Conservation (phyloP, 257 asterid species). For the Penstemon eatonii region DNA sequence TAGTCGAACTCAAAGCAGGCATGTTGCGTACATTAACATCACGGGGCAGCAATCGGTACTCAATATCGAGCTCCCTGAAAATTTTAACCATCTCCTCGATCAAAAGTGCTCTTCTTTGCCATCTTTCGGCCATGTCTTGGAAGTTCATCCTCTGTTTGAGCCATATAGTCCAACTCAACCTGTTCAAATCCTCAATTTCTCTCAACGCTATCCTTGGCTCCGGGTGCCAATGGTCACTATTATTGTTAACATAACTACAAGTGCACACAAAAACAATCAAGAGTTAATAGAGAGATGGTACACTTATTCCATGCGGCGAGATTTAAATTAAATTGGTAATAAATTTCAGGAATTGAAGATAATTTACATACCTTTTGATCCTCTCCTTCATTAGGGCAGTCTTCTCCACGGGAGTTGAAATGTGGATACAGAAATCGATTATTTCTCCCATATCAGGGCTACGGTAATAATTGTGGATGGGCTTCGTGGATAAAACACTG, state of each 20-base stretch:
- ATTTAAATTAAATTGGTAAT: background rate
- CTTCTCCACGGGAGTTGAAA: conserved; percentile 54
- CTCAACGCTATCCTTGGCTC: conserved; percentile 15
- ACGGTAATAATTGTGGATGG: conserved; percentile 50
- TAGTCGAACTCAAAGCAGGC: conserved; percentile 40
- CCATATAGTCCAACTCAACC: conserved; percentile 42
- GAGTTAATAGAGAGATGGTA: background rate
- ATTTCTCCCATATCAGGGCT: conserved; percentile 65
- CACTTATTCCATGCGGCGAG: background rate
- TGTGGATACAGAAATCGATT: conserved; percentile 46
- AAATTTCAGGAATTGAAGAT: background rate
- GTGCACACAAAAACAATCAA: background rate
- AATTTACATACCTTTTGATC: conserved; percentile 42
- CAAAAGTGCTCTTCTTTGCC: conserved; percentile 40
- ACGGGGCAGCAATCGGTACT: conserved; percentile 49
- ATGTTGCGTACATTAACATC: conserved; percentile 50
- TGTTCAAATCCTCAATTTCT: conserved; percentile 19
- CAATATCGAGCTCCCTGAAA: conserved; percentile 54
- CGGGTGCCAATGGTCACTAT: conserved; percentile 21
- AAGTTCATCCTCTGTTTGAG: conserved; percentile 46
- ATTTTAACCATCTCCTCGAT: conserved; percentile 36
- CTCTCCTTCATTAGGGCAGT: conserved; percentile 44
- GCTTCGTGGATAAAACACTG: conserved; percentile 47
- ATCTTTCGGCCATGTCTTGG: conserved; percentile 64
- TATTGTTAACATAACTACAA: conserved; percentile 36